Evolutionary conservation across 257 asterid genomes (phyloP).

Genomic region (Oldenlandia corymbosa): DNA sequence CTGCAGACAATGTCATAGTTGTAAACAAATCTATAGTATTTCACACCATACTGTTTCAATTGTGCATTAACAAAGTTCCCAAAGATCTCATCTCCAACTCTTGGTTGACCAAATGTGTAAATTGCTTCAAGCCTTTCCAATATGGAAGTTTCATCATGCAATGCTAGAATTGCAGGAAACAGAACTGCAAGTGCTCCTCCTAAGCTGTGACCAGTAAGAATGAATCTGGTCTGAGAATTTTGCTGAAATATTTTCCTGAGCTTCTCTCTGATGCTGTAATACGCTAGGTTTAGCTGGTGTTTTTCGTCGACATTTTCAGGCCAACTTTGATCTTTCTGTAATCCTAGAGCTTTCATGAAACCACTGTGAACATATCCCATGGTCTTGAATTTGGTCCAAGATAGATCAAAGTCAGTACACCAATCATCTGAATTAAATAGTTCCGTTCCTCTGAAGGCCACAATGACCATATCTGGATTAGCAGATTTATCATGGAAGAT

Average conservation of each 20-base stretch:
- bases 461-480: slow-evolving; percentile 15
- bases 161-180: slow-evolving; percentile 45
- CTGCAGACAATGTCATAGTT: slow-evolving; percentile 52
- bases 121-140: slow-evolving; percentile 46
- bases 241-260: slow-evolving; percentile 16
- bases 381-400: slow-evolving; percentile 18
- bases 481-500: slow-evolving; percentile 17
- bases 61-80: slow-evolving; percentile 38
- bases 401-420: slow-evolving; percentile 25
- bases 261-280: slow-evolving; percentile 31
- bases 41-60: slow-evolving; percentile 19
- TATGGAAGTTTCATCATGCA: slow-evolving; percentile 28
- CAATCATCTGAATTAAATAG: slow-evolving; percentile 26
- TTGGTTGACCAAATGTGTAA: slow-evolving; percentile 69
- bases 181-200: slow-evolving; percentile 64
- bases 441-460: slow-evolving; percentile 28
- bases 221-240: slow-evolving; percentile 21
- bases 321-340: slow-evolving; percentile 31
- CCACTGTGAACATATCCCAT: slow-evolving; percentile 44
- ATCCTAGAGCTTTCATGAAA: slow-evolving; percentile 59
- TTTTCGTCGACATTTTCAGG: slow-evolving; percentile 12
- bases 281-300: slow-evolving; percentile 16
- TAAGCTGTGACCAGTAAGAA: slow-evolving; percentile 64
- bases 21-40: slow-evolving; percentile 53
- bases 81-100: slow-evolving; percentile 52